Evolutionary conservation across 331 rosid species (phyloP), one percentile per base, ranked within the genome.

Genomic region (Malus hybrid): DNA sequence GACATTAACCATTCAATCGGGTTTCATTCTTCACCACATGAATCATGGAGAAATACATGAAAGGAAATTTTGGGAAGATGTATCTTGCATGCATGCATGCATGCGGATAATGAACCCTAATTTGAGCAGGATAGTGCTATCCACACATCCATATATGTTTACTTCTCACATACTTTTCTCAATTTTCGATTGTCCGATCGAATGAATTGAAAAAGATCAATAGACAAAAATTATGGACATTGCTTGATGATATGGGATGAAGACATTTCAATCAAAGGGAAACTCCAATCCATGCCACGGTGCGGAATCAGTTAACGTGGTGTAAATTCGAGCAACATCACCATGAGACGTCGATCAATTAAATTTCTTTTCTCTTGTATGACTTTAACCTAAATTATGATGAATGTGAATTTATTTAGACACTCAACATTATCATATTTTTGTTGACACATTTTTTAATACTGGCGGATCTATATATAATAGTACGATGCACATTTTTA

Each of bases 91-190:
- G 55, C n/a, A 50, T 48, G 55, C n/a, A 50, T 15, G n/a, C n/a
- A 15, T 50, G n/a, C n/a, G 55, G 55, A 0, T 48, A 5, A 48
- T 50, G 48, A 42, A 42, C 14, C 48, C 48, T 42, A 42, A 42
- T 42, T 42, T 39, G 46, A 39, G 46, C 2, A 39, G 4, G 1
- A 39, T 39, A 39, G 44, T 39, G 44, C 1, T 39, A 39, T 39
- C 12, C 12, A 39, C 46, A 39, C 46, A 3, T 0, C 46, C 4
- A 39, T 31, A 31, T 31, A 31, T 39, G 12, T 39, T 39, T 39
- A 9, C 1, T 39, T 39, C 4, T 0, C 12, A 8, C 0, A 39
- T 3, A 39, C 0, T 3, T 1, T 12, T 39, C 3, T 2, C 4
- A 39, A 39, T 39, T 9, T 9, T 39, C 1, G 1, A 39, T 0